Conservation (phyloP, 768 basidiomycete species). For the Tubosaeta sp. region DNA sequence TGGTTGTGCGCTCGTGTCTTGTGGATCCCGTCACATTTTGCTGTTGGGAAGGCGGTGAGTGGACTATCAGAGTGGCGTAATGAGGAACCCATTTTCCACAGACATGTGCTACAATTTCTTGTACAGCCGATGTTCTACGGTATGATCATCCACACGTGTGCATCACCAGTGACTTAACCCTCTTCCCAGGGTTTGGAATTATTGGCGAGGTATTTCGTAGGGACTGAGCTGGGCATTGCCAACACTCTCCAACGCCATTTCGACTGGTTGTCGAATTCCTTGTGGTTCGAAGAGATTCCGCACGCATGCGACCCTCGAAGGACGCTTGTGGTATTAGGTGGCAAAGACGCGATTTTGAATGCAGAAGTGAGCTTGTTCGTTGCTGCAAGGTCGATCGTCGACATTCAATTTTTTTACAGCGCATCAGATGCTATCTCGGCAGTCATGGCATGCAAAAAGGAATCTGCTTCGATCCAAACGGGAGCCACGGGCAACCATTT, state of each 20-base stretch:
- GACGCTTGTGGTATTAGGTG: constrained; percentile 77
- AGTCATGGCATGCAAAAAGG: constrained; percentile 71
- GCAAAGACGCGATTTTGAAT: constrained; percentile 74
- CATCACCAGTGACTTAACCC: constrained; percentile 2
- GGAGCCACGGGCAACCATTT: constrained; percentile 61
- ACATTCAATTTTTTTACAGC: constrained; percentile 37
- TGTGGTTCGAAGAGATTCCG: constrained; percentile 90
- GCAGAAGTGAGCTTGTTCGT: constrained; percentile 44
- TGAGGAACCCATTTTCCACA: constrained; percentile 21
- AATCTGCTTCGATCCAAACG: constrained; percentile 58
- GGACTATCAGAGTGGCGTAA: neutral
- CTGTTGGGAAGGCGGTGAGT: constrained; percentile 88
- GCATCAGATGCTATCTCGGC: constrained; percentile 68
- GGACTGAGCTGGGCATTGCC: constrained; percentile 82
- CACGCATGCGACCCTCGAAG: constrained; percentile 63
- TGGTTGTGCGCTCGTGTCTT: constrained; percentile 77
- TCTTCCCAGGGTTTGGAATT: constrained; percentile 63
- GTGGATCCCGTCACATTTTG: constrained; percentile 90
- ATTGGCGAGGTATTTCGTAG: constrained; percentile 83
- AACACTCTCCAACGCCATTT: constrained; percentile 81
- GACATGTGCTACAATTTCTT: constrained; percentile 92
- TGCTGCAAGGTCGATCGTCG: neutral
- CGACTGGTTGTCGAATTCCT: constrained; percentile 81
- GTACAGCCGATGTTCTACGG: constrained; percentile 64
- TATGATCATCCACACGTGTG: constrained; percentile 26